Conservation (phyloP, 108 stramenopile species). For the Skeletonema costatum region DNA sequence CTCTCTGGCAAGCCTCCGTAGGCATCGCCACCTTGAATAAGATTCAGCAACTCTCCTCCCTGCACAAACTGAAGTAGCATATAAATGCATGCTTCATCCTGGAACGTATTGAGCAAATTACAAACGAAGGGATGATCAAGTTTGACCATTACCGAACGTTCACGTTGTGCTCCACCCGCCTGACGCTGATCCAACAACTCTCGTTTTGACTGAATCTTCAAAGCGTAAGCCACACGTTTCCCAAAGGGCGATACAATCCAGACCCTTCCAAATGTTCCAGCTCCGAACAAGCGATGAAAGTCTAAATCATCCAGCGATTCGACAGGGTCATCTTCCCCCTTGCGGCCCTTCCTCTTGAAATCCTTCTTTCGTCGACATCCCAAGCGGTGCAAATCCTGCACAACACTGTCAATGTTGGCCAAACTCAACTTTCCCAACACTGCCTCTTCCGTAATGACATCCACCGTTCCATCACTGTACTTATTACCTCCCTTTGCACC, state of each 20-base stretch:
- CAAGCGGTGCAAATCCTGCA: slow-evolving; percentile 71
- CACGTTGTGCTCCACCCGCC: slow-evolving; percentile 90
- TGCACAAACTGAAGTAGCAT: slow-evolving; percentile 52
- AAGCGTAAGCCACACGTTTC: slow-evolving; percentile 74
- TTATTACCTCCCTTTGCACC: slow-evolving; percentile 48
- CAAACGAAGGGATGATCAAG: slow-evolving; percentile 95
- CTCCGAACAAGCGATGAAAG: slow-evolving; percentile 81
- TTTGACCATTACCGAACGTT: slow-evolving; percentile 92
- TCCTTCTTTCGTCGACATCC: slow-evolving; percentile 53
- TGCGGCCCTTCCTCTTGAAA: slow-evolving; percentile 25
- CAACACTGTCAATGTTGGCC: slow-evolving; percentile 57
- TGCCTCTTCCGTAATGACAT: slow-evolving; percentile 39
- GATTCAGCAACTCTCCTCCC: slow-evolving; percentile 72
- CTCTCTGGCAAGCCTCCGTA: slow-evolving; percentile 70
- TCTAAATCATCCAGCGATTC: slow-evolving; percentile 62
- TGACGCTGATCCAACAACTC: slow-evolving; percentile 85
- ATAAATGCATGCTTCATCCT: slow-evolving; percentile 78
- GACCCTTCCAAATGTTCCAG: slow-evolving; percentile 94
- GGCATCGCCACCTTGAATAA: slow-evolving; percentile 83
- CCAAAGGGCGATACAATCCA: slow-evolving; percentile 75
- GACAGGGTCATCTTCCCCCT: slow-evolving; percentile 21
- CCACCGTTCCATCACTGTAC: slow-evolving; percentile 35
- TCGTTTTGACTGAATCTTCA: slow-evolving; percentile 93
- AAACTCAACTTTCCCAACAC: slow-evolving; percentile 34
- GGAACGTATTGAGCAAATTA: slow-evolving; percentile 82